Base-by-base conservation (phyloP, 257 asterid species). In the Misopates orontium region DNA sequence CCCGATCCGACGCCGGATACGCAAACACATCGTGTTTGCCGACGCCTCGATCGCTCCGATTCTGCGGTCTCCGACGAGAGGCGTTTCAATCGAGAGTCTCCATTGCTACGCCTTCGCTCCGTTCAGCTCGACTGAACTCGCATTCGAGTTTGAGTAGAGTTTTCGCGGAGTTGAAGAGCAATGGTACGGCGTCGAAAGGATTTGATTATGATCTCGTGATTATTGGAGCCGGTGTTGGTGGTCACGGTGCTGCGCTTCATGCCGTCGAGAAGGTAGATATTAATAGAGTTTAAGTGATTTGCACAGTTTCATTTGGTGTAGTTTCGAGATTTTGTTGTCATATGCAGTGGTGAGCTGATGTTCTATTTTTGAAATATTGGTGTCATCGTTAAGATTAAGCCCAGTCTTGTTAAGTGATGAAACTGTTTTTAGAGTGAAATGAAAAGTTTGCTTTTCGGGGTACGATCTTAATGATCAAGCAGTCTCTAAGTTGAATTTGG, bases 151-250 rank as follows among this genome's bases (percentile, higher is more conserved):
- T 71, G 28, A 58, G 22, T 6, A 76, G 12, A 67, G 83, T 83
- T 17, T 77, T 73, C n/a, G 95, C 90, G 56, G 80, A 78, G 49
- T 57, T 75, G 79, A 67, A 68, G 52, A 79, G 79, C 66, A 85
- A 83, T 54, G 93, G 95, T 39, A 56, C 80, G 18, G 75, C 86
- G 28, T 77, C 94, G n/a, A 69, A 14, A 25, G 85, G 60, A 0
- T 89, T 85, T 71, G 97, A 92, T 75, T 92, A 92, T 72, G 98
- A 92, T 87, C 85, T 92, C 57, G 90, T 89, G 55, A 92, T 92
- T 81, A 92, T 89, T 64, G 98, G 98, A 54, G 97, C 98, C 60
- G 98, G 98, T 41, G 96, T 92, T 70, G 98, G 97, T 36, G 98
- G 98, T 42, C 98, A 92, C 60, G 98, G 98, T 44, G 98, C 98